Base-by-base conservation (phyloP, 306 rosid genomes). In the Castanea mollissima region DNA sequence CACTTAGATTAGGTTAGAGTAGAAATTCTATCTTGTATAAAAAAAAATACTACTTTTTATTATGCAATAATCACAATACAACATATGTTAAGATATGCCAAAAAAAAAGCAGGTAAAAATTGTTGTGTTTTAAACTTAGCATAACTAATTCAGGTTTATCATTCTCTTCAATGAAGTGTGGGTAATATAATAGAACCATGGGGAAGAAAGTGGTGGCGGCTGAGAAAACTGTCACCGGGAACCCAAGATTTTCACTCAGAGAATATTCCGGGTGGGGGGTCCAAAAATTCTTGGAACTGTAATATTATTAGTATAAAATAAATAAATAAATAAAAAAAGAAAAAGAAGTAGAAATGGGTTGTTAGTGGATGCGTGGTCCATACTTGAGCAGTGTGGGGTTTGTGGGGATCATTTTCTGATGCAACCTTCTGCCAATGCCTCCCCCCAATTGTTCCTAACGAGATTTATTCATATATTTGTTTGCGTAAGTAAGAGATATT, bases 361-460 rank as follows among this genome's bases (percentile, higher is more conserved):
- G 73, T 14, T 7, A 74, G 41, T 31, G 34, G 74, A 46, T 11
- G 27, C 27, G 2, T 25, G 67, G 67, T 60, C 67, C 67, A 27
- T 60, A 60, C 34, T 4, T 57, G 35, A 32, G 65, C 65, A 23
- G 13, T 67, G 79, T 74, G 80, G 76, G 86, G 86, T 74, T 74
- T 52, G 49, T 75, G 38, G 83, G 83, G 81, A 75, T 70, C 80
- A 79, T 62, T 52, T 70, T 79, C 83, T 75, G 83, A 52, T 70
- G 58, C 71, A 55, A 29, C 57, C 35, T 75, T 56, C 77, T 70
- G 81, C 67, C 78, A 71, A 27, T 68, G 76, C 72, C 71, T 44
- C 75, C 62, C 25, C 32, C 7, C 3, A 10, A 0, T 64, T 56
- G 69, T 52, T 76, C 18, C 51, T 65, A 34, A 38, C 74, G 57